Conservation (phyloP, 2,329 filamentous ascomycete genomes). For the Albifimbria verrucaria region DNA sequence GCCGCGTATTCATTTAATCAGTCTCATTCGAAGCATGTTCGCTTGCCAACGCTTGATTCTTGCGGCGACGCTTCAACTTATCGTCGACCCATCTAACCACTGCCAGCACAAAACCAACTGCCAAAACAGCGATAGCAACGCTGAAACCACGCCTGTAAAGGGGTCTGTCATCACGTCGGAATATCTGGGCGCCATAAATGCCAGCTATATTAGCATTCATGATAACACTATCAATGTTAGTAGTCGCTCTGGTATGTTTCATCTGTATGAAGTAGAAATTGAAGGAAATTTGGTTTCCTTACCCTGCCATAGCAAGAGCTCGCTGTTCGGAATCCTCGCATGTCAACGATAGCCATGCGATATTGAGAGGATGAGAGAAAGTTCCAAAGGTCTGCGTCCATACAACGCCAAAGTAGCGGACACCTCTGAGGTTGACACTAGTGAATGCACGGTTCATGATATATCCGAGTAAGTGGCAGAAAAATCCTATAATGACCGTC, state of each 20-base stretch:
- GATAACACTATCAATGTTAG: constrained; percentile 39
- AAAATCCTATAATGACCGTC: constrained; percentile 48
- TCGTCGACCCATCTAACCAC: constrained; percentile 42
- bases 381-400: constrained; percentile 54
- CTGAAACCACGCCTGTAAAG: constrained; percentile 49
- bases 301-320: constrained; percentile 58
- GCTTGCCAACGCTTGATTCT: not conserved
- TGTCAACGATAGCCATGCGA: constrained; percentile 56
- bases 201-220: constrained; percentile 61
- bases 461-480: constrained; percentile 46
- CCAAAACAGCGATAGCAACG: constrained; percentile 40
- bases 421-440: constrained; percentile 35
- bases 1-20: too few species aligned
- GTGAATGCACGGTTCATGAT: constrained; percentile 53
- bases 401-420: constrained; percentile 51
- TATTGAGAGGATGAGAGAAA: constrained; percentile 55
- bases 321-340: constrained; percentile 55
- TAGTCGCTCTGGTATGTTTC: too few species aligned
- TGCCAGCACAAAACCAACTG: constrained; percentile 38
- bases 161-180: constrained; percentile 49
- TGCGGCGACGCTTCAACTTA: constrained; percentile 12
- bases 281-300: constrained; percentile 12
- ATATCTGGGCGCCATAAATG: constrained; percentile 60
- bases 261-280: too few species aligned
- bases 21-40: not conserved